phyloP scores from a whole-genome alignment of 2,329 filamentous ascomycete genomes.

The Pseudocercospora cruenta region DNA sequence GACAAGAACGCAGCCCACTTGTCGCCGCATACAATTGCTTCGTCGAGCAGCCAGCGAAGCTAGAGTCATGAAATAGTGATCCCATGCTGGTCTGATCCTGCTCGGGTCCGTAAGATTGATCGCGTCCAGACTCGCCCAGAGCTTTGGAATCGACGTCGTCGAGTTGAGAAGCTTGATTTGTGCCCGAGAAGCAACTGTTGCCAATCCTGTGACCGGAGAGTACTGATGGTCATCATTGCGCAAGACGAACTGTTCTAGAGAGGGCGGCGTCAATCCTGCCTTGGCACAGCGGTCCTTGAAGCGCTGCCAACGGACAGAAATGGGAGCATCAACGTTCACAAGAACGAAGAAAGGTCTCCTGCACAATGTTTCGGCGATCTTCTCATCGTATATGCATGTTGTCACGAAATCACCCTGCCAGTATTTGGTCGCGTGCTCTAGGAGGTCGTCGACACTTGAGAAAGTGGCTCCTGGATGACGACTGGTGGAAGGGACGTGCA shows the following conservation, averaged over 20 bases:
- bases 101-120: conserved; percentile 78
- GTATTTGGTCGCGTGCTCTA: conserved; percentile 81
- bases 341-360: conserved; percentile 90
- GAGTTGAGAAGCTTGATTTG: conserved; percentile 87
- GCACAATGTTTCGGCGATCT: conserved; percentile 72
- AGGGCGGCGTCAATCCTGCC: conserved; percentile 51
- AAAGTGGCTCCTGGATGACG: conserved; percentile 49
- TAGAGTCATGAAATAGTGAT: conserved; percentile 98
- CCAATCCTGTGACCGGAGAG: conserved; percentile 63
- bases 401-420: conserved; percentile 88
- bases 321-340: conserved; percentile 86
- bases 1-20: conserved; percentile 92
- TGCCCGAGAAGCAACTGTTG: conserved; percentile 78
- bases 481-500: conserved; percentile 39
- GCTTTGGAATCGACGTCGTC: conserved; percentile 68
- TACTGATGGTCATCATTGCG: conserved; percentile 77
- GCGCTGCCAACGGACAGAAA: conserved; percentile 80
- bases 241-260: conserved; percentile 63
- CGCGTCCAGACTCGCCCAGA: conserved; percentile 72
- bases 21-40: conserved; percentile 97
- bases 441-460: conserved; percentile 65
- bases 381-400: conserved; percentile 76
- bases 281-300: conserved; percentile 63
- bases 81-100: conserved; percentile 87
- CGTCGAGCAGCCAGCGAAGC: conserved; percentile 86